phyloP scores from a whole-genome alignment of 192 early-diverging fungal species.

The Entrophospora sp. region DNA sequence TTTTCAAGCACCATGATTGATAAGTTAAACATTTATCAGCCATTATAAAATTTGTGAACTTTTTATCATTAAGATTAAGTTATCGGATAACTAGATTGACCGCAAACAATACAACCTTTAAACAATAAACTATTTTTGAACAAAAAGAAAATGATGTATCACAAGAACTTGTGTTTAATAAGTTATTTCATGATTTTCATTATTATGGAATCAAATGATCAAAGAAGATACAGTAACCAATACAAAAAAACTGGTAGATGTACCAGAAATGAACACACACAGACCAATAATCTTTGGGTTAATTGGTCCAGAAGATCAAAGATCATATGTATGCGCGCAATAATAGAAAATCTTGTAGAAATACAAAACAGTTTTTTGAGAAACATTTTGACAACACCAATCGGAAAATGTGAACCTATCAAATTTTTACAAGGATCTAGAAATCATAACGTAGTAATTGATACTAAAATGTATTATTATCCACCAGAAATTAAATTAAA shows the following conservation, averaged over 20 bases:
- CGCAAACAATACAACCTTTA: background rate
- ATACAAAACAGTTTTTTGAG: constrained; percentile 13
- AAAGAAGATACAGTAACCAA: background rate
- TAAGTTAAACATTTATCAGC: too few relatives aligned
- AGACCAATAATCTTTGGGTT: background rate
- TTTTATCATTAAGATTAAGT: background rate
- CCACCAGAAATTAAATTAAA: background rate
- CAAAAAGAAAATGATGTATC: background rate
- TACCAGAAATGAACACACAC: background rate
- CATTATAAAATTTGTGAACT: background rate
- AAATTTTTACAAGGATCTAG: background rate
- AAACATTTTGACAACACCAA: background rate
- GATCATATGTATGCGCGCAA: background rate
- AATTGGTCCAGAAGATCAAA: background rate
- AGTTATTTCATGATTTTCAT: too few relatives aligned
- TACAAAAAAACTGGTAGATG: too few relatives aligned
- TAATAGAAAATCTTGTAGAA: constrained; percentile 1
- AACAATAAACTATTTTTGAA: background rate
- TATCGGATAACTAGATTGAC: background rate
- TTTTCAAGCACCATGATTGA: constrained; percentile 12
- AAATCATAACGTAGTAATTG: background rate
- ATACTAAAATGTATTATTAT: too few relatives aligned
- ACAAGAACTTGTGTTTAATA: background rate
- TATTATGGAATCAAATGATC: constrained; percentile 14
- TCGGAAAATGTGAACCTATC: background rate